Evolutionary conservation across 352 stramenopile species (phyloP).

Genomic region (Halophytophthora polymorphica): DNA sequence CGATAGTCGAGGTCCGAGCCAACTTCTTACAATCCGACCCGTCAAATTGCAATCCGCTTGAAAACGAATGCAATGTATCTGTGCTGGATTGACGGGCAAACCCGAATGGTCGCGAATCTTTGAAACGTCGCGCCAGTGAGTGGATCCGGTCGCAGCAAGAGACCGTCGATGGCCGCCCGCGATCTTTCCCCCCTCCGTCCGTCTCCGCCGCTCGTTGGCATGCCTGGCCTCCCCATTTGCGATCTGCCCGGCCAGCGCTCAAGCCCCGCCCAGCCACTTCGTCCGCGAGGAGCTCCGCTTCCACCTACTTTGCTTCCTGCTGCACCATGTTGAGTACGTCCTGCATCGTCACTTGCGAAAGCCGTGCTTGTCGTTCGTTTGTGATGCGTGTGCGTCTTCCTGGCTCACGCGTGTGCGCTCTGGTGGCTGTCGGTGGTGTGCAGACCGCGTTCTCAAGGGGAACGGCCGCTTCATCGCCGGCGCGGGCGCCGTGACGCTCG

Average conservation of each 20-base stretch:
- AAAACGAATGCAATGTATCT: no score
- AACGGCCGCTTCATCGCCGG: slow-evolving; percentile 57
- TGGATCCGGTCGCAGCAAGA: slow-evolving; percentile 5
- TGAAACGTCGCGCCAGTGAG: slow-evolving; percentile 11
- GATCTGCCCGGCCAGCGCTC: slow-evolving; percentile 13
- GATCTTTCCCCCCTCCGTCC: slow-evolving; percentile 7
- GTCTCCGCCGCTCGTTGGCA: neutral
- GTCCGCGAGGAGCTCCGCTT: neutral
- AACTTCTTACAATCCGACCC: no score
- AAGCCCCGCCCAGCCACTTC: slow-evolving; percentile 2
- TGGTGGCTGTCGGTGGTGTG: slow-evolving; percentile 1
- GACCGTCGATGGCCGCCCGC: neutral
- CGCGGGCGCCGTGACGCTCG: slow-evolving; percentile 51
- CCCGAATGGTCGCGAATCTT: slow-evolving; percentile 14
- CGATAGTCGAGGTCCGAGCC: no score
- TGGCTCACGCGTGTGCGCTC: neutral
- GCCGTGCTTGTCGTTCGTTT: no score
- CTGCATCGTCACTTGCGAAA: neutral
- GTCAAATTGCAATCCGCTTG: no score
- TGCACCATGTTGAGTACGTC: slow-evolving; percentile 32
- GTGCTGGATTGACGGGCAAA: neutral
- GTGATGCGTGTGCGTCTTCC: neutral
- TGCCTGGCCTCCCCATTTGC: slow-evolving; percentile 12
- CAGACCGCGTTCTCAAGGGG: slow-evolving; percentile 49
- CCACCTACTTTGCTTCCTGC: neutral